phyloP scores from a whole-genome alignment of 83 land plant genomes.

The Picea abies region DNA sequence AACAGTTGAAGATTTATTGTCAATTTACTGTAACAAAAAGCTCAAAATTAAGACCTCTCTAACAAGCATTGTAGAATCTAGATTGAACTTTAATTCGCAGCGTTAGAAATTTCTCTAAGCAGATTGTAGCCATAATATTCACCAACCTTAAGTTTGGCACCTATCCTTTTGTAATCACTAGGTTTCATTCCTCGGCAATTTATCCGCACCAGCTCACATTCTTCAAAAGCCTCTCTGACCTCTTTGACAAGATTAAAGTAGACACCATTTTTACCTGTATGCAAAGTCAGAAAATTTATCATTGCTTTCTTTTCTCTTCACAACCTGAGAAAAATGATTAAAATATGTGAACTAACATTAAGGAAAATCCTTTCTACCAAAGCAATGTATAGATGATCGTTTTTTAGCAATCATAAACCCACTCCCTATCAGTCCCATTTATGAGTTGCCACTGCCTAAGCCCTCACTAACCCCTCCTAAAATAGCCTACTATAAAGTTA shows the following conservation, averaged over 20 bases:
- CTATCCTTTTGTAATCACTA: constrained; percentile 82
- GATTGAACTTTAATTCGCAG: neutral
- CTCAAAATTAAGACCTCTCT: neutral
- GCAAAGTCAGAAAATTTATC: neutral
- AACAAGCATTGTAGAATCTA: neutral
- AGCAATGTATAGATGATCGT: neutral
- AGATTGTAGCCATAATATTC: constrained; percentile 3
- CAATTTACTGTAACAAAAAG: neutral
- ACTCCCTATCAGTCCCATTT: neutral
- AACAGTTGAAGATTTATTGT: neutral
- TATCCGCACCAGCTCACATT: constrained; percentile 80
- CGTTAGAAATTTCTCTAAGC: neutral
- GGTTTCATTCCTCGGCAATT: constrained; percentile 76
- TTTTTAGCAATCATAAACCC: too few species aligned
- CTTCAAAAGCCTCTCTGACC: constrained; percentile 84
- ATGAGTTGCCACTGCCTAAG: neutral
- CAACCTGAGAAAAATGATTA: neutral
- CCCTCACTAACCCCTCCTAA: neutral
- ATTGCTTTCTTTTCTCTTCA: neutral
- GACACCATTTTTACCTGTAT: constrained; percentile 87
- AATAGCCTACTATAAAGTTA: neutral
- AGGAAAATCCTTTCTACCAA: neutral
- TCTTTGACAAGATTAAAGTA: constrained; percentile 60
- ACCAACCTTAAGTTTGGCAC: constrained; percentile 83
- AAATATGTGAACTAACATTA: neutral